phyloP scores from a whole-genome alignment of 139 green algal species.

The Chlamydomonas incerta region DNA sequence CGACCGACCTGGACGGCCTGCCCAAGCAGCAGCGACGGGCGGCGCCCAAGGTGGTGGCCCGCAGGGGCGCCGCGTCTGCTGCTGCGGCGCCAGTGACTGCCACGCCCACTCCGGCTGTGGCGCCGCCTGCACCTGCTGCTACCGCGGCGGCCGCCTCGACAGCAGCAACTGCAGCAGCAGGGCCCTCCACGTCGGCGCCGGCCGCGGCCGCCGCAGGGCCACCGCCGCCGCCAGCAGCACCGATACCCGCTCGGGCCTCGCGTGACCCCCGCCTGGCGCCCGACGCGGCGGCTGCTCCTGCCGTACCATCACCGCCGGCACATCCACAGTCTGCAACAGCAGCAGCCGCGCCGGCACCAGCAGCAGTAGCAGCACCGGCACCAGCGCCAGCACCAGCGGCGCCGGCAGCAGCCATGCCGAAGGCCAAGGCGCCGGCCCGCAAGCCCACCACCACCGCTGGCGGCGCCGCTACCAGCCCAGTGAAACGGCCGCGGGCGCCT shows the following conservation, averaged over 20 bases:
- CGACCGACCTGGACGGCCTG: neutral
- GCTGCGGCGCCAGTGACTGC: neutral
- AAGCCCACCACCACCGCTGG: too few species aligned
- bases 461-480: neutral
- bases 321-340: too few species aligned
- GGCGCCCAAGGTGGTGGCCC: neutral
- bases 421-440: too few species aligned
- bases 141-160: neutral
- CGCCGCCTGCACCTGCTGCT: neutral
- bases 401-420: neutral
- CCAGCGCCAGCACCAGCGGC: neutral
- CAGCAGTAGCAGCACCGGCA: neutral
- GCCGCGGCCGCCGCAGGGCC: neutral
- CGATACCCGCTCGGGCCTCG: neutral
- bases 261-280: neutral
- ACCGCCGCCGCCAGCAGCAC: neutral
- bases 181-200: neutral
- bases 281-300: too few species aligned
- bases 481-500: neutral
- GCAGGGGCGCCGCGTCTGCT: neutral
- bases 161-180: neutral
- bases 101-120: neutral
- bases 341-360: neutral
- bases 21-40: neutral
- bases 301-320: too few species aligned